These are phyloP conservation scores for Leishmania mexicana DNA, from an alignment of 208 protist species.

Conservation along the genomic window DNA sequence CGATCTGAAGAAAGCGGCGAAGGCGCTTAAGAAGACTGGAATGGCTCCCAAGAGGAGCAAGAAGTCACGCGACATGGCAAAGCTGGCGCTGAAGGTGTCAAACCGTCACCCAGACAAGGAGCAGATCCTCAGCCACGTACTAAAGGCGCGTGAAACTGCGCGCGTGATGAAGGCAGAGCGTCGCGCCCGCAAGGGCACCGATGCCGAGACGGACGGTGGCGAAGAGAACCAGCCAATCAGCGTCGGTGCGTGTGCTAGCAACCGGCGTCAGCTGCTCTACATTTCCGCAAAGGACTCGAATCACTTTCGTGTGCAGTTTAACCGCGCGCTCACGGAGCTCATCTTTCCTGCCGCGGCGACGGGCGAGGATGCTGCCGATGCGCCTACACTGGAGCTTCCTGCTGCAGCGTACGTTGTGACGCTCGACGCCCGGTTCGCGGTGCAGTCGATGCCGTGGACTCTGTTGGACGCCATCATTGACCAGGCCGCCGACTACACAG, in stretches of 20 bases:
- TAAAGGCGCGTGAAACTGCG: conserved; percentile 71
- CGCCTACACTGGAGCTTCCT: conserved; percentile 57
- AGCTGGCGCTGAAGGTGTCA: conserved; percentile 81
- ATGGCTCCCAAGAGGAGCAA: conserved; percentile 75
- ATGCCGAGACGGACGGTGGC: conserved; percentile 12
- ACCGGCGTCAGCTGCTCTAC: conserved; percentile 59
- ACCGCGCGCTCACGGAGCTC: conserved; percentile 60
- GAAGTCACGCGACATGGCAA: conserved; percentile 72
- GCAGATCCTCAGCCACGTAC: conserved; percentile 72
- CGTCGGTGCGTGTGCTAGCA: conserved; percentile 32
- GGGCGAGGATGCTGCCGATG: not conserved
- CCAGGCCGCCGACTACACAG: conserved; percentile 48
- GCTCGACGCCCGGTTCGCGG: conserved; percentile 80
- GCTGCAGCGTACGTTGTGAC: conserved; percentile 78
- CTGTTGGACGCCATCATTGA: conserved; percentile 84
- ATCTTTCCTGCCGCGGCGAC: conserved; percentile 51
- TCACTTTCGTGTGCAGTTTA: conserved; percentile 80
- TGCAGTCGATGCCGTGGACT: conserved; percentile 82
- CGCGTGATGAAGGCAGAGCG: conserved; percentile 54
- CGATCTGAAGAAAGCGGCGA: conserved; percentile 85
- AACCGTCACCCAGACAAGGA: conserved; percentile 90
- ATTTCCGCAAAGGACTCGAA: conserved; percentile 64
- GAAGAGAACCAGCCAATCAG: conserved; percentile 12
- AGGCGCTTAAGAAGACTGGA: conserved; percentile 77
- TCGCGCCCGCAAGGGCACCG: conserved; percentile 21